Evolutionary conservation across 768 basidiomycete species (phyloP).

Genomic region (Macrolepiota dolichaula): DNA sequence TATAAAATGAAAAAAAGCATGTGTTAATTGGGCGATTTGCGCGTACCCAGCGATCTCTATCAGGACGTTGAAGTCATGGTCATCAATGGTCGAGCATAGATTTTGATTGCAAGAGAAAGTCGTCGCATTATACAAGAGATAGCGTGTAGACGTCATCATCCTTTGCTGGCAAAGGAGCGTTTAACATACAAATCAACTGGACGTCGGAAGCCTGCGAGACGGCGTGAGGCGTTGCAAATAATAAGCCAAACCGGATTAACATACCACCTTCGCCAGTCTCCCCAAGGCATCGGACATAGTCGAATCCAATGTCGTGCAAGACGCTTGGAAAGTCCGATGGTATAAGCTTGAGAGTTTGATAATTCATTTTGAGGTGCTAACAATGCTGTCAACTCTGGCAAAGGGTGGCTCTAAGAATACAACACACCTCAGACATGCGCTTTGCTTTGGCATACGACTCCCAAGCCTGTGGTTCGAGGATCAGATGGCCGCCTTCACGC

Average conservation of each 20-base stretch:
- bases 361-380: conserved; percentile 59
- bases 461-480: conserved; percentile 87
- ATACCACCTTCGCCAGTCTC: conserved; percentile 63
- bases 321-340: conserved; percentile 60
- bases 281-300: conserved; percentile 43
- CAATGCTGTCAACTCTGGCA: background rate
- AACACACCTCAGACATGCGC: conserved; percentile 55
- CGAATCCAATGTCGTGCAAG: conserved; percentile 63
- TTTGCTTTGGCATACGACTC: conserved; percentile 78
- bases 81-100: no score
- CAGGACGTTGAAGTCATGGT: no score
- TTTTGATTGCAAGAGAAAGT: no score
- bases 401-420: background rate
- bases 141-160: background rate
- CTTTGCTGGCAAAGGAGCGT: conserved; percentile 6
- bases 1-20: no score
- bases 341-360: conserved; percentile 49
- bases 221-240: conserved; percentile 5
- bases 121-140: no score
- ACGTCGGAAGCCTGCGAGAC: conserved; percentile 49
- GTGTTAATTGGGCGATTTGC: no score
- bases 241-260: conserved; percentile 15
- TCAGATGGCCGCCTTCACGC: conserved; percentile 58
- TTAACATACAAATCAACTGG: conserved; percentile 65
- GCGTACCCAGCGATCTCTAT: no score